Conservation (phyloP, 257 asterid species). For the Nicotiana tabacum region DNA sequence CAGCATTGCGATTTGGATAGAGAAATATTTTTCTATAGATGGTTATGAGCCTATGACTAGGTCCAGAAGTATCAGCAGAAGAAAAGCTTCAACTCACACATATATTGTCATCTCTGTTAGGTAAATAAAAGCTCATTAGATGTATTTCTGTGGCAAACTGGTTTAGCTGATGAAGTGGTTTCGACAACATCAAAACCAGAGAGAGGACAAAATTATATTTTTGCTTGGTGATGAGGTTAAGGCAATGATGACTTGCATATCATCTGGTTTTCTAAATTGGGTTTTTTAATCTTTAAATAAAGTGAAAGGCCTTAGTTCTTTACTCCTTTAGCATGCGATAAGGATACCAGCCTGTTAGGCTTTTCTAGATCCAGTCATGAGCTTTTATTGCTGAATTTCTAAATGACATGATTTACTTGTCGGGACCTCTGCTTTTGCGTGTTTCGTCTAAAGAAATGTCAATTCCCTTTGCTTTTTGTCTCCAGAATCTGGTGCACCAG, state of each 20-base stretch:
- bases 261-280: background rate
- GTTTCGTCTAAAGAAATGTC: background rate
- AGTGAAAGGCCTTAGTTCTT: background rate
- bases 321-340: background rate
- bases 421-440: constrained; percentile 5
- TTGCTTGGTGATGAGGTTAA: background rate
- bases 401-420: constrained; percentile 2
- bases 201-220: background rate
- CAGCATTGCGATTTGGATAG: background rate
- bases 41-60: constrained; percentile 3
- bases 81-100: background rate
- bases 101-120: background rate
- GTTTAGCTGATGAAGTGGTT: background rate
- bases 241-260: background rate
- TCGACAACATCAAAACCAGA: background rate
- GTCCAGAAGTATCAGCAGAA: background rate
- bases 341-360: background rate
- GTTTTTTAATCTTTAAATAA: background rate
- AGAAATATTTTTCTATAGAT: background rate
- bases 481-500: background rate
- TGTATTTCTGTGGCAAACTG: background rate
- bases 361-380: background rate
- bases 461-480: background rate
- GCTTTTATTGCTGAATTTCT: background rate
- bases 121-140: background rate